Conservation (phyloP, 2,329 filamentous ascomycete genomes). For the Nothopassalora personata region DNA sequence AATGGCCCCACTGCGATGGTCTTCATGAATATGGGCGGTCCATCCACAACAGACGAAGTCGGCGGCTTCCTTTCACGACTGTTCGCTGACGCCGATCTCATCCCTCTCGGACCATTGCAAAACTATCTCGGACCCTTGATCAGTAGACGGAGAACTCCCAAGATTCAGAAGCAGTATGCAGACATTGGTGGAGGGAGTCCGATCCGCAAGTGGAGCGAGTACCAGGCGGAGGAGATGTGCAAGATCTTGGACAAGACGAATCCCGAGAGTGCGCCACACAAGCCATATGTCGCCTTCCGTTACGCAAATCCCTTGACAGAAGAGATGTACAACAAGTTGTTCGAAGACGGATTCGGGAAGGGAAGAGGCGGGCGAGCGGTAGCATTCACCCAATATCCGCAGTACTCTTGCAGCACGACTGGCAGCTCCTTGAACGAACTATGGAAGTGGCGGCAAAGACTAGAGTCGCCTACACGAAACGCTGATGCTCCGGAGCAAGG, state of each 20-base stretch:
- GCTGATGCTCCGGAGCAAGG: conserved; percentile 54
- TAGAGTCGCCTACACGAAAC: conserved; percentile 52
- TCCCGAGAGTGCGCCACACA: conserved; percentile 93
- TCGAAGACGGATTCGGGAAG: conserved; percentile 84
- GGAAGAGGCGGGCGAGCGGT: conserved; percentile 90
- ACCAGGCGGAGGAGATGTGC: conserved; percentile 93
- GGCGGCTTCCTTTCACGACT: conserved; percentile 82
- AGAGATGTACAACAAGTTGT: conserved; percentile 77
- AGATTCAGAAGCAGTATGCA: conserved; percentile 92
- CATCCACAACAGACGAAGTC: conserved; percentile 81
- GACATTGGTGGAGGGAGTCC: conserved; percentile 96
- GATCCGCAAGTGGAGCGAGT: conserved; percentile 96
- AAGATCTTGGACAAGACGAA: conserved; percentile 85
- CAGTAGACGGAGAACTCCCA: conserved; percentile 79
- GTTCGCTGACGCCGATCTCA: conserved; percentile 91
- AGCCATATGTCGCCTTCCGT: conserved; percentile 94
- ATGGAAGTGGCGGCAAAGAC: conserved; percentile 89
- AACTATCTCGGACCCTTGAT: conserved; percentile 86
- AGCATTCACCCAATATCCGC: conserved; percentile 96
- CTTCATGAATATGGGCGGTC: conserved; percentile 98
- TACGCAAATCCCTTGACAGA: conserved; percentile 93
- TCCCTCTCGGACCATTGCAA: conserved; percentile 89
- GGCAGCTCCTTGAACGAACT: conserved; percentile 94
- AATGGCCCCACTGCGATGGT: conserved; percentile 95
- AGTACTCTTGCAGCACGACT: conserved; percentile 97